These are phyloP conservation scores for Coprinopsis cinerea DNA, from an alignment of 768 basidiomycete species.

Conservation along the genomic window DNA sequence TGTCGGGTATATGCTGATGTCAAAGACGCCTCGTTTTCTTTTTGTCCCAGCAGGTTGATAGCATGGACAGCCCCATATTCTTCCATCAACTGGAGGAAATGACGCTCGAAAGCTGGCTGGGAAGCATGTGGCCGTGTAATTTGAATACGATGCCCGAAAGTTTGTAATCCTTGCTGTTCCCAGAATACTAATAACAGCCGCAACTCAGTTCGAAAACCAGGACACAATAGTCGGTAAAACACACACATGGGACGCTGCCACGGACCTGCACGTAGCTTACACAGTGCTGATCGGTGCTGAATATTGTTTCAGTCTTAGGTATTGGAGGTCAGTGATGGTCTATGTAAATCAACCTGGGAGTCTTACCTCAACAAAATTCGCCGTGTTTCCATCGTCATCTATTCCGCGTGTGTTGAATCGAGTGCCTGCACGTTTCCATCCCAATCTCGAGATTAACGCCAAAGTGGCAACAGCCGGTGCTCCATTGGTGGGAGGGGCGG, in stretches of 20 bases:
- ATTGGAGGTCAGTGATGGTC: slow-evolving; percentile 7
- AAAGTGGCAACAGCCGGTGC: slow-evolving; percentile 68
- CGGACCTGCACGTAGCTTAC: slow-evolving; percentile 93
- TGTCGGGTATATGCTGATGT: slow-evolving; percentile 81
- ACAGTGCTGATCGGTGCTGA: slow-evolving; percentile 81
- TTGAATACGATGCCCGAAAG: slow-evolving; percentile 91
- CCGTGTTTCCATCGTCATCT: slow-evolving; percentile 91
- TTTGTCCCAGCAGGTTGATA: slow-evolving; percentile 86
- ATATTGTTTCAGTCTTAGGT: slow-evolving; percentile 79
- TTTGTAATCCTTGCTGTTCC: slow-evolving; percentile 96
- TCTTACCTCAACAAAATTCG: slow-evolving; percentile 91
- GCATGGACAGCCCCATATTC: slow-evolving; percentile 84
- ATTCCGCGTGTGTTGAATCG: slow-evolving; percentile 96
- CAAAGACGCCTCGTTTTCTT: slow-evolving; percentile 86
- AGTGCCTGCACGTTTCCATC: slow-evolving; percentile 95
- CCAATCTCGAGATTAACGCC: slow-evolving; percentile 78
- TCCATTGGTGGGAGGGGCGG: slow-evolving; percentile 70
- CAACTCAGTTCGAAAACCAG: slow-evolving; percentile 13
- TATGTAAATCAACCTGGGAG: slow-evolving; percentile 7
- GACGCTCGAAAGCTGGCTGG: slow-evolving; percentile 94
- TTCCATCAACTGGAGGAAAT: slow-evolving; percentile 81
- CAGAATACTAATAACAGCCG: slow-evolving; percentile 70
- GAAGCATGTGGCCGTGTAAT: slow-evolving; percentile 94
- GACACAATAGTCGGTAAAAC: slow-evolving; percentile 15
- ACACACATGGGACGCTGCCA: slow-evolving; percentile 91